A percentile compares a stretch with the other conserved stretches of the same genome.
These are phyloP conservation scores for Silene conica DNA, from an alignment of 148 eudicot species.

Conservation along the genomic window DNA sequence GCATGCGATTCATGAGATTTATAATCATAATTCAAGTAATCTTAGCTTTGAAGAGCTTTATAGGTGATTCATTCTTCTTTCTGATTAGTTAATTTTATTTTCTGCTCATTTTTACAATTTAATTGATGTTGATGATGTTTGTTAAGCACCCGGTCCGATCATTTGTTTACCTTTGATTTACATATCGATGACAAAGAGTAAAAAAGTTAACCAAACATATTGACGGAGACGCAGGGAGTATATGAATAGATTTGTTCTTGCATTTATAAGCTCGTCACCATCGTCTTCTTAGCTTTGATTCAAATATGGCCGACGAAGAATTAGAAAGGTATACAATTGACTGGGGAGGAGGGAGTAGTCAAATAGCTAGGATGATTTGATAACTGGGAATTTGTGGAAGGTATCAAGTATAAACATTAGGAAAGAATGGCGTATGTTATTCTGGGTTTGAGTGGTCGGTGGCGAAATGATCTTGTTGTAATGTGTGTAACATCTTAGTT, in stretches of 20 bases:
- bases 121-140: not conserved
- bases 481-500: not conserved
- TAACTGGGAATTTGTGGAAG: not conserved
- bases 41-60: constrained; percentile 81
- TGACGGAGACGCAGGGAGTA: not conserved
- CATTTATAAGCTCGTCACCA: too few species aligned
- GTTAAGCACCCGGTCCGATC: not conserved
- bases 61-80: constrained; percentile 37
- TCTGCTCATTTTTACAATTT: not conserved
- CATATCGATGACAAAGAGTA: too few species aligned
- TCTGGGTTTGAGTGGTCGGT: not conserved
- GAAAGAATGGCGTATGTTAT: not conserved
- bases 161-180: not conserved
- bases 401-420: not conserved
- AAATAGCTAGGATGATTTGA: not conserved
- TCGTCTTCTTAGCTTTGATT: not conserved
- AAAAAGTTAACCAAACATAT: too few species aligned
- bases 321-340: not conserved
- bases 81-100: not conserved
- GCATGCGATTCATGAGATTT: constrained; percentile 74
- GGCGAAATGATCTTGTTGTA: not conserved
- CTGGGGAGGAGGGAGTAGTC: not conserved
- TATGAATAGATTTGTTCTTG: not conserved
- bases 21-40: constrained; percentile 70
- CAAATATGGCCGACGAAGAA: too few species aligned